A percentile compares a stretch with the other conserved stretches of the same genome.
Conservation (phyloP, 371 early-diverging fungal genomes). For the Nematocida sp. region DNA sequence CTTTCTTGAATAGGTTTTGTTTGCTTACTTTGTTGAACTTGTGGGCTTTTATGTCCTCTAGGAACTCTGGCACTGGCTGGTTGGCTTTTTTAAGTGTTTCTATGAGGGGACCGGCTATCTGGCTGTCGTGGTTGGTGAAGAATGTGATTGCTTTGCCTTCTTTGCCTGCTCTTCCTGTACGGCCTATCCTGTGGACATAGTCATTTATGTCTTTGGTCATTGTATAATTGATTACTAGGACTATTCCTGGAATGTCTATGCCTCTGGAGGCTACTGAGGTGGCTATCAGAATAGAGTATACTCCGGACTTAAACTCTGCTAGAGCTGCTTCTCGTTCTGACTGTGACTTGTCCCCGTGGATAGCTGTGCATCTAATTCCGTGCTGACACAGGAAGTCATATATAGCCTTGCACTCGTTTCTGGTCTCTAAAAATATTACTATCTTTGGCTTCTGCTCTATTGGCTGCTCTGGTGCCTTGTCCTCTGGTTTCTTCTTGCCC, state of each 20-base stretch:
- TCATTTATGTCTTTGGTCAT: conserved; percentile 80
- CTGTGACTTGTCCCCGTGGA: conserved; percentile 56
- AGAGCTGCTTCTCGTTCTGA: conserved; percentile 71
- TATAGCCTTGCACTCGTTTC: conserved; percentile 73
- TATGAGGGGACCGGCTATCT: conserved; percentile 81
- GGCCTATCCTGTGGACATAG: conserved; percentile 77
- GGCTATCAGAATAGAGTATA: conserved; percentile 79
- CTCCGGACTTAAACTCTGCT: conserved; percentile 83
- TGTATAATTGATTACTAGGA: conserved; percentile 87
- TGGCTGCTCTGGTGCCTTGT: conserved; percentile 63
- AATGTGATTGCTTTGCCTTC: conserved; percentile 86
- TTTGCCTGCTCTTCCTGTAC: conserved; percentile 90
- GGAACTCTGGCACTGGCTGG: conserved; percentile 77
- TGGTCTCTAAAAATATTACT: conserved; percentile 90
- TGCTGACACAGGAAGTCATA: conserved; percentile 69
- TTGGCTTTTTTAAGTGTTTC: conserved; percentile 80
- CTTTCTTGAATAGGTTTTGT: background rate
- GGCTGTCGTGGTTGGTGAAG: conserved; percentile 72
- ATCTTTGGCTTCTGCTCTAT: conserved; percentile 69
- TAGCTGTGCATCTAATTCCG: conserved; percentile 71
- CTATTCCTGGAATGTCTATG: conserved; percentile 86
- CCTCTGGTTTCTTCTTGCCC: background rate
- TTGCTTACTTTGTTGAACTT: background rate
- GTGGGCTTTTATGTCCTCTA: background rate
- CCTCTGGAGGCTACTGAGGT: conserved; percentile 93